Base-by-base conservation (phyloP, 306 rosid species). In the Citrullus mucosospermus region DNA sequence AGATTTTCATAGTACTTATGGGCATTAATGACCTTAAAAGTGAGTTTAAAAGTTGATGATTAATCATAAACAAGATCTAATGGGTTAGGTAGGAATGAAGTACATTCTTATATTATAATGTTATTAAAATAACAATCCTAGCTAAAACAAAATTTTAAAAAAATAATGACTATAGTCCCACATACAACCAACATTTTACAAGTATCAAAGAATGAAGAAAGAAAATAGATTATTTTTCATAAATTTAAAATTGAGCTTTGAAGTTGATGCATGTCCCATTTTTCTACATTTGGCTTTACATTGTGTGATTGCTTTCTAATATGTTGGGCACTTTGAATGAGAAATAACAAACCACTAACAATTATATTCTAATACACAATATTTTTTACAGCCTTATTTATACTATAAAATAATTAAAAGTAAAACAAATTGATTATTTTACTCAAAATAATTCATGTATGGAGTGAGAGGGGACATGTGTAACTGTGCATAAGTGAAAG, bases 1-100 rank as follows among this genome's bases (percentile, higher is more conserved):
- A 55, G 84, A 80, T 84, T 78, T 20, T 61, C 71, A 32, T 80
- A 70, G 82, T 84, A 84, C 76, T 77, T 83, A 54, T 22, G 50
- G 39, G 3, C 48, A 32, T 22, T 70, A 75, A 77, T 71, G 59
- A 77, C 51, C 20, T 18, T 62, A 76, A 63, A 80, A 75, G 72
- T 8, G n/a, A 72, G 53, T 56, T 76, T 67, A 79, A 71, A 38
- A 67, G 81, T 71, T 71, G 13, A 28, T 69, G 25, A 50, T 83
- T 76, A 79, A 46, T 48, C 75, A 70, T 39, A 67, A 43, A 66
- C 77, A 61, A 72, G 54, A 60, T 44, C 43, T 28, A 75, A 55
- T 32, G 76, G 76, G 76, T 48, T 71, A 71, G 76, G 58, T 71
- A 48, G 39, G 76, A 16, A 71, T 48, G 38, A 46, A 43, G 57